phyloP scores from a whole-genome alignment of 768 basidiomycete genomes.

The Termitomyces sp. region DNA sequence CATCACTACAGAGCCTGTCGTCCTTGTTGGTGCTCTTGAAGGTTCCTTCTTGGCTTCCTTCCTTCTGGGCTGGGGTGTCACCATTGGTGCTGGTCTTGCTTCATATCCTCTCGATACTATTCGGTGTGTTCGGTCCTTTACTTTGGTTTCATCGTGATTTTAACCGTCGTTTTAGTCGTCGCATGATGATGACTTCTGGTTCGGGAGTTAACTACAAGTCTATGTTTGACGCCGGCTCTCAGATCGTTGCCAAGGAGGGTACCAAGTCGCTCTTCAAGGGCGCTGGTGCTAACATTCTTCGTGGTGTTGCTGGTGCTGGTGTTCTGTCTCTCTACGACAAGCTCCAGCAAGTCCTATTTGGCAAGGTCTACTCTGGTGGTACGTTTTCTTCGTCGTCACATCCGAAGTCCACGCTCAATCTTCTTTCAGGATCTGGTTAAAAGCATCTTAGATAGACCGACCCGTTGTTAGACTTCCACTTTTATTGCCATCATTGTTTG shows the following conservation, averaged over 20 bases:
- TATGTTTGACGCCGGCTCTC: constrained; percentile 94
- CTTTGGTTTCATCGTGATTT: background rate
- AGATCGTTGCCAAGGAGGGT: constrained; percentile 94
- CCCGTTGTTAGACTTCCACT: constrained; percentile 32
- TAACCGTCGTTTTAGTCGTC: constrained; percentile 67
- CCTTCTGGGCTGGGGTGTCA: constrained; percentile 97
- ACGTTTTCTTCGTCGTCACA: constrained; percentile 17
- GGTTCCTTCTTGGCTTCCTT: constrained; percentile 98
- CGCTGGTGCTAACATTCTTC: constrained; percentile 92
- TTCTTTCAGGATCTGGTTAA: constrained; percentile 42
- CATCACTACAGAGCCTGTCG: constrained; percentile 74
- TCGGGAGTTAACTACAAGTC: constrained; percentile 96
- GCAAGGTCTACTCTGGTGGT: constrained; percentile 99
- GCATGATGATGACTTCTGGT: constrained; percentile 99
- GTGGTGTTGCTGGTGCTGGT: constrained; percentile 99
- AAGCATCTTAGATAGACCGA: constrained; percentile 19
- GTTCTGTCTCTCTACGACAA: constrained; percentile 99
- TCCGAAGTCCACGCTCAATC: background rate
- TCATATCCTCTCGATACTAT: constrained; percentile 94
- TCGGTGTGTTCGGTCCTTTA: constrained; percentile 45
- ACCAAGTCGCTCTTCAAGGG: constrained; percentile 97
- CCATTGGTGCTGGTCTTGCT: constrained; percentile 98
- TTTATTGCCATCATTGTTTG: constrained; percentile 23
- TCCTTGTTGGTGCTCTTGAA: constrained; percentile 92
- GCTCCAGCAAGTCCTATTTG: constrained; percentile 92